Conservation (phyloP, 1,284 basidiomycete species). For the Lentinula novae-zelandiae region DNA sequence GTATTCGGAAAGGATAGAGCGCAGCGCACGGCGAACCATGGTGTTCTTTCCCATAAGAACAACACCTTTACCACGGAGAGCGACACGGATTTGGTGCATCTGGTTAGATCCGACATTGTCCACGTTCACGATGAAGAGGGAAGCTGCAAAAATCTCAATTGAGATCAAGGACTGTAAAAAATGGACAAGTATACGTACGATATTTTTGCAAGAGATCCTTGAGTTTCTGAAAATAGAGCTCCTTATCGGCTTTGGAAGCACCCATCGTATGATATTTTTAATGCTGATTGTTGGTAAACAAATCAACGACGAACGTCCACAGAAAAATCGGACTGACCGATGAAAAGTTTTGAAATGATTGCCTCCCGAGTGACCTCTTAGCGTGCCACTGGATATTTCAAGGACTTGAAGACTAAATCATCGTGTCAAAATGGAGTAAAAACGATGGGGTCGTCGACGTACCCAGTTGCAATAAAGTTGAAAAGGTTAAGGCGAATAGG, state of each 20-base stretch:
- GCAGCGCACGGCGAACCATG: conserved; percentile 98
- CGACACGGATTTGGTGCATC: conserved; percentile 97
- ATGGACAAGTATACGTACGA: conserved; percentile 49
- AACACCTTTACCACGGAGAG: conserved; percentile 94
- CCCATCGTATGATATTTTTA: conserved; percentile 63
- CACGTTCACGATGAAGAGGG: conserved; percentile 99
- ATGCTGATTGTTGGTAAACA: neutral
- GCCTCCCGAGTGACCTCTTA: conserved; percentile 88
- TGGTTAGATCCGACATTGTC: conserved; percentile 99
- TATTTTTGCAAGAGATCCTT: conserved; percentile 91
- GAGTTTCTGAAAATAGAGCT: conserved; percentile 92
- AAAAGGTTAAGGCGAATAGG: neutral
- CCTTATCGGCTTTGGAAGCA: conserved; percentile 88
- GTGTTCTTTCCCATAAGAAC: conserved; percentile 99
- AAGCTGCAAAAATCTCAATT: conserved; percentile 50
- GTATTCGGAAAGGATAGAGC: conserved; percentile 84
- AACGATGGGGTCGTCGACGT: neutral
- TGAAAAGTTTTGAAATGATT: conserved; percentile 28
- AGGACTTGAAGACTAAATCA: conserved; percentile 41
- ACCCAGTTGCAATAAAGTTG: neutral
- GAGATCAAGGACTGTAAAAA: neutral
- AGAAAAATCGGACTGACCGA: conserved; percentile 2
- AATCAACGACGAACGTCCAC: neutral
- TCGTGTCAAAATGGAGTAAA: neutral
- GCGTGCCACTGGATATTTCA: conserved; percentile 88